A percentile compares a stretch with the other conserved stretches of the same genome.
phyloP scores from a whole-genome alignment of 345 rosid species.

The Corchorus capsularis region DNA sequence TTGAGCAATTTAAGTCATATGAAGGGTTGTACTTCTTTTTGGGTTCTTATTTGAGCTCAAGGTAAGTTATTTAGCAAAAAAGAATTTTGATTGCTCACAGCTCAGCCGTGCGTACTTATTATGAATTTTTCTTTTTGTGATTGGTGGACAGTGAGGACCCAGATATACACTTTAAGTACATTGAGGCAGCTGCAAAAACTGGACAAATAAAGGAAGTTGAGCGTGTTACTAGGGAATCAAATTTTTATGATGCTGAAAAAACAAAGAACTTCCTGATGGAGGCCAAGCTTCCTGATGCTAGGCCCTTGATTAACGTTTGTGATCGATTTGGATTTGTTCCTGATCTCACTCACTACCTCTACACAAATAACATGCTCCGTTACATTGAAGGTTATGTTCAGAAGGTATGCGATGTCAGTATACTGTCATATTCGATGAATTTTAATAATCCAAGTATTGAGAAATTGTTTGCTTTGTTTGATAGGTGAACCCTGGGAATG shows the following conservation, averaged over 20 bases:
- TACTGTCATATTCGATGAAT: not conserved
- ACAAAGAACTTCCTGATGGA: constrained; percentile 97
- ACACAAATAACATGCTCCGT: constrained; percentile 90
- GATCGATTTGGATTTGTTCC: constrained; percentile 98
- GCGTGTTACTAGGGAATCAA: constrained; percentile 98
- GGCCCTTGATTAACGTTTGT: constrained; percentile 96
- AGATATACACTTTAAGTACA: constrained; percentile 96
- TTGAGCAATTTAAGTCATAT: constrained; percentile 97
- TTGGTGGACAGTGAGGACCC: constrained; percentile 86
- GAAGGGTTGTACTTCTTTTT: constrained; percentile 98
- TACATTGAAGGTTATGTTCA: constrained; percentile 99
- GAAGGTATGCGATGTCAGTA: constrained; percentile 57
- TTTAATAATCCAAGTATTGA: constrained; percentile 10
- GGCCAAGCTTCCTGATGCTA: constrained; percentile 99
- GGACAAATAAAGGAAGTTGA: constrained; percentile 98
- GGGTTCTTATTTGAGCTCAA: constrained; percentile 95
- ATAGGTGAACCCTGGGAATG: constrained; percentile 98
- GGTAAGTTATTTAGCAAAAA: constrained; percentile 42
- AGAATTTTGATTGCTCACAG: constrained; percentile 12
- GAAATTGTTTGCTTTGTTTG: constrained; percentile 17
- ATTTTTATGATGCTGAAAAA: constrained; percentile 94
- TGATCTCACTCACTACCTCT: constrained; percentile 96
- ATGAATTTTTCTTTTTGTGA: not conserved
- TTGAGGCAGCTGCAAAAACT: constrained; percentile 97
- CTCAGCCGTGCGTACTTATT: not conserved